Base-by-base conservation (phyloP, 164 flowering plant genomes). In the Tetracentron sinense region DNA sequence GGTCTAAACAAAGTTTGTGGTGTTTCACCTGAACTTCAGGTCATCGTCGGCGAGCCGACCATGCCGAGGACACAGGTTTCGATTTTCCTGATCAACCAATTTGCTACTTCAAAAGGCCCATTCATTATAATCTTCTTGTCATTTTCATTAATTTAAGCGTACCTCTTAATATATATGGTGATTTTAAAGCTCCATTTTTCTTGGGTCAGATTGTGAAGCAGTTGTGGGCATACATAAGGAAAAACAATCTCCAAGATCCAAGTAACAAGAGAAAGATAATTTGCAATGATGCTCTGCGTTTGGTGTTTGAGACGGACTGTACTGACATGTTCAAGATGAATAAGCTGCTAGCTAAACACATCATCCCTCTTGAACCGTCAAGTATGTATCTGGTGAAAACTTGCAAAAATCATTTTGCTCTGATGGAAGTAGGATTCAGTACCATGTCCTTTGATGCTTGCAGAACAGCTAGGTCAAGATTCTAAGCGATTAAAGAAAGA, bases 1-100 rank as follows among this genome's bases (percentile, higher is more conserved):
- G 97, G 98, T 42, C 69, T 90, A 28, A 94, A 83, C 81, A 94
- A 94, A 74, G 79, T 94, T 0, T 94, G 98, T 72, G 88, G 91
- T 65, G 95, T 90, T 66, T 81, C 98, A 30, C 96, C 97, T 64
- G 89, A 78, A 69, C 91, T 94, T 55, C 96, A 94, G 75, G 81
- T 79, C 60, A 77, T 94, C 63, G 97, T 90, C 70, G 97, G 98
- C 27, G 81, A 85, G 69, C 86, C 97, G 60, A 75, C 85, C 17
- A 59, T 94, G 76, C 83, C 97, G 29, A 82, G 98, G 73, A 93
- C 98, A 35, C 92, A 93, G 96, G 98, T 90, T 62, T 12, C 33
- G 19, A 26, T 31, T 42, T 31, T n/a, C 42, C 12, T 8, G 27
- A 20, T 31, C 12, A 55, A 51, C n/a, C 17, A 31, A 4, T 62